phyloP scores from a whole-genome alignment of 768 basidiomycete genomes.

The Pisolithus orientalis region DNA sequence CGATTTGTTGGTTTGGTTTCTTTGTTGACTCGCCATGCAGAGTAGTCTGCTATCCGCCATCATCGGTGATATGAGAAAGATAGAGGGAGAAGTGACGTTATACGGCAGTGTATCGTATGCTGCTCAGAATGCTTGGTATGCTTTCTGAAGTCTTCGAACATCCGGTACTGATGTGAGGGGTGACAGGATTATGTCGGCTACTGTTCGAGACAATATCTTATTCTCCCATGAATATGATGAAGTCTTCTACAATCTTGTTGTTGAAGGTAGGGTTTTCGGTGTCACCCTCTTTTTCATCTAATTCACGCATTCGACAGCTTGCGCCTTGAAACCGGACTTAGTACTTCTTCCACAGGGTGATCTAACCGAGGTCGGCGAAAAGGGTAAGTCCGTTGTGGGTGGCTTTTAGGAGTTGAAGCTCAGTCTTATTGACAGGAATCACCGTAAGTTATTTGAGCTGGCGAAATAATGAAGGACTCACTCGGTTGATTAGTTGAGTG shows the following conservation, averaged over 20 bases:
- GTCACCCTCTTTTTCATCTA: background rate
- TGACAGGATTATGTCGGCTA: conserved; percentile 79
- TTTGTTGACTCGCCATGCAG: conserved; percentile 25
- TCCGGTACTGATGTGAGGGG: background rate
- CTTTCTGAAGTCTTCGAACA: background rate
- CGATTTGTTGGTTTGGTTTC: conserved; percentile 1
- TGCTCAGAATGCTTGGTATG: conserved; percentile 80
- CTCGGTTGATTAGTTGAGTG: conserved; percentile 48
- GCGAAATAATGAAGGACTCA: conserved; percentile 9
- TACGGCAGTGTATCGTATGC: conserved; percentile 76
- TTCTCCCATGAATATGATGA: conserved; percentile 90
- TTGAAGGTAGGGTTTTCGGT: conserved; percentile 52
- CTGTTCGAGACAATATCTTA: conserved; percentile 84
- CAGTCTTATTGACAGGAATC: conserved; percentile 34
- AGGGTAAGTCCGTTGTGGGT: conserved; percentile 38
- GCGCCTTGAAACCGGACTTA: conserved; percentile 79
- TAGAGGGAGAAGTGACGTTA: conserved; percentile 65
- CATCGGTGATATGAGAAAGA: conserved; percentile 80
- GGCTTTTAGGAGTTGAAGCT: background rate
- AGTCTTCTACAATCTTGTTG: conserved; percentile 71
- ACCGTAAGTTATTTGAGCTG: conserved; percentile 38
- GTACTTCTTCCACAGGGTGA: conserved; percentile 78
- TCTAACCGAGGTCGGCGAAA: conserved; percentile 80
- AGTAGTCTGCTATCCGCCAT: conserved; percentile 73
- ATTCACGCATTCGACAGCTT: conserved; percentile 40